Conservation (phyloP, 805 yeast species). For the Tetrapisispora pingtungensis region DNA sequence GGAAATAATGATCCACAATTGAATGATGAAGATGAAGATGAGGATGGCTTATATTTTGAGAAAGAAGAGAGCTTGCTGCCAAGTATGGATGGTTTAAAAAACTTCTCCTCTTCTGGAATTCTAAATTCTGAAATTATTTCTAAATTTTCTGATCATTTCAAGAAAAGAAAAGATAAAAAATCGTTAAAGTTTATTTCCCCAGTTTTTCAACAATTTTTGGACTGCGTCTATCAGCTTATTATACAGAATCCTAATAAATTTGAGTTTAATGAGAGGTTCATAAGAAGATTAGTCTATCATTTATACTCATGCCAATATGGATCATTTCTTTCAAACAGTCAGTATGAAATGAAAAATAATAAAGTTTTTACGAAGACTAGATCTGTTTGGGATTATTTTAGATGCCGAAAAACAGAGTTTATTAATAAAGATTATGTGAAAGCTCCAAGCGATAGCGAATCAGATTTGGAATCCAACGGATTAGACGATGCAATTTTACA, state of each 20-base stretch:
- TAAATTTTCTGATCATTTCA: slow-evolving; percentile 6
- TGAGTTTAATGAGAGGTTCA: slow-evolving; percentile 81
- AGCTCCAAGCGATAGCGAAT: neutral
- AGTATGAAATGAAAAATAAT: slow-evolving; percentile 45
- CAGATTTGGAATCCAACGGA: neutral
- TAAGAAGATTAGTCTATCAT: slow-evolving; percentile 78
- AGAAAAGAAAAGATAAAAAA: slow-evolving; percentile 30
- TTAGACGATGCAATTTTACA: neutral
- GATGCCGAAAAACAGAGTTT: slow-evolving; percentile 64
- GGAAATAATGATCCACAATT: neutral
- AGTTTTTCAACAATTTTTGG: slow-evolving; percentile 87
- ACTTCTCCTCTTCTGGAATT: slow-evolving; percentile 1
- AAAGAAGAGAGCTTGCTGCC: neutral
- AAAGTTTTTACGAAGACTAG: slow-evolving; percentile 43
- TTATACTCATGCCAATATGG: slow-evolving; percentile 93
- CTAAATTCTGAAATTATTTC: slow-evolving; percentile 1
- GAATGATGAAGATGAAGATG: neutral
- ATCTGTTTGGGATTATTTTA: slow-evolving; percentile 90
- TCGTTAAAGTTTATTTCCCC: slow-evolving; percentile 64
- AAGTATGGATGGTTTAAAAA: slow-evolving; percentile 1
- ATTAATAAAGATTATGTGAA: slow-evolving; percentile 38
- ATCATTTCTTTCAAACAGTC: slow-evolving; percentile 70
- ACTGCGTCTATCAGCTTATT: slow-evolving; percentile 72
- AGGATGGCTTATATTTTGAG: neutral
- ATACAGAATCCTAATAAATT: slow-evolving; percentile 62